Base-by-base conservation (phyloP, 2,329 filamentous ascomycete species). In the Calcarisporium arbuscula region DNA sequence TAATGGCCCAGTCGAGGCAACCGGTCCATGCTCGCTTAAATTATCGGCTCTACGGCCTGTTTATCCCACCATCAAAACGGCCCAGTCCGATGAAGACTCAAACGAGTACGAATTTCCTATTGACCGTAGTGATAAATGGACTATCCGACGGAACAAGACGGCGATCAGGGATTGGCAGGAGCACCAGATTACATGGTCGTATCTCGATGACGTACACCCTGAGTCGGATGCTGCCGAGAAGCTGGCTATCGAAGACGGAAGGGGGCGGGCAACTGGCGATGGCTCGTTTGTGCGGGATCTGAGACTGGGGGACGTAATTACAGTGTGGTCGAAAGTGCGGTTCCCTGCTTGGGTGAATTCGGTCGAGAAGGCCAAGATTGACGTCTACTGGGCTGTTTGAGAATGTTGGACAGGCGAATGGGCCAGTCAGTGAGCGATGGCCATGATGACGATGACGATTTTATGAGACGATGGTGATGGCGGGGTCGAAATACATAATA, bases 271-370 rank as follows among this genome's bases (percentile, higher is more conserved):
- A 5, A 74, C 72, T 1, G 68, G 58, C 0, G 64, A 68, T 33
- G 77, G 77, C 2, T 55, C 65, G 23, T 80, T 77, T 50, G 67
- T 82, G 21, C 65, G 70, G 12, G 60, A 56, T 29, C 48, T 82
- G 43, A 68, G 65, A 43, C 43, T 76, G n/a, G 77, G 77, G 1
- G 77, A 82, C 44, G 67, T 77, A 14, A 56, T 81, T 9, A 80
- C 75, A 0, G 48, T 81, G 2, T 81, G 77, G 77, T 75, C 60
- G 1, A 77, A 72, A 53, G 65, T 73, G 3, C 65, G 76, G 38
- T 80, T 74, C 36, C 53, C 49, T 0, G 67, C 57, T 0, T 82
- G 77, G 77, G 29, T 35, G 2, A 80, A 80, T 41, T 34, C 55
- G 10, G 51, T 80, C 8, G 51, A 70, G 30, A 61, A 55, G 10